Base-by-base conservation (phyloP, 208 protist genomes). In the Leishmania major region DNA sequence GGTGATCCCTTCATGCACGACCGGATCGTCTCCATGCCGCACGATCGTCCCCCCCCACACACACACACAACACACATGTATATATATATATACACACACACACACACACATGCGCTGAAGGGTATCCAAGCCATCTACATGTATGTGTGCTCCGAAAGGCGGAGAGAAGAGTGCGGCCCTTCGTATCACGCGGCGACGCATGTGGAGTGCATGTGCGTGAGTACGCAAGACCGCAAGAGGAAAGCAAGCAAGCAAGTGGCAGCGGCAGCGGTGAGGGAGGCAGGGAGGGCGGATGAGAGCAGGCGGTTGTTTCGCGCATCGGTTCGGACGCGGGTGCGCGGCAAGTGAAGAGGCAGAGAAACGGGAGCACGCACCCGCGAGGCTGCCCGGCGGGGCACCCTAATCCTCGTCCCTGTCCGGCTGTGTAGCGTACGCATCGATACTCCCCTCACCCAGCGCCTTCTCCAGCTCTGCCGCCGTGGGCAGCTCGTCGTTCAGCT, bases 401-500 rank as follows among this genome's bases (percentile, higher is more conserved):
- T 76, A 81, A 11, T 87, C 78, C 43, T 90, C 84, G 28, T 90
- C 88, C 47, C 85, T 72, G 35, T 84, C 79, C 40, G 78, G 78
- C 45, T 82, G 70, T 31, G 37, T 69, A 7, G 51, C 77, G 84
- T 88, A 90, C 57, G 64, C 55, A 55, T 87, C 87, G 37, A 92
- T 85, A 40, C 67, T 83, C 11, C 87, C 87, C 47, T 90, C 83
- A 17, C 73, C 37, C 37, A 91, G 15, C 35, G 89, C 89, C 80
- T 84, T 88, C 78, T 89, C 78, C 57, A 92, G 78, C 73, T 92
- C 89, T 62, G 62, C 81, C 5, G 87, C 81, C 10, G 89, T 91
- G 3, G 93, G 93, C 78, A 96, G 84, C 81, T 95, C 91, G 10
- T 94, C 89, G 53, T 84, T 81, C 77, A 96, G 84, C 84, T 96